Evolutionary conservation across 2,329 filamentous ascomycete species (phyloP).

Genomic region (Aciculosporium take): DNA sequence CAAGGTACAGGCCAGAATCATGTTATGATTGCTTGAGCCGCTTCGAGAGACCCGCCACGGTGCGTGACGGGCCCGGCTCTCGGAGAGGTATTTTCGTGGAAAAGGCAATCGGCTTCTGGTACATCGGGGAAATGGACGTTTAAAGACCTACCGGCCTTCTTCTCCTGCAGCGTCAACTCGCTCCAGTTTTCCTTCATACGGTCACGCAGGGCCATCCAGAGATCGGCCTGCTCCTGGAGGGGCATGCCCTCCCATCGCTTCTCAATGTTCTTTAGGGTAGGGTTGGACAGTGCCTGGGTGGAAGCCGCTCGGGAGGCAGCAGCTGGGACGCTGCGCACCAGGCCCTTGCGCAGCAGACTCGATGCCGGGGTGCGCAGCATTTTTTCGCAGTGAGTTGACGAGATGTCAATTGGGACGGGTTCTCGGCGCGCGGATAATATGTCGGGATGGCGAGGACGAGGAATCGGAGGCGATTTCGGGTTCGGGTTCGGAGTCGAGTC

Average conservation of each 20-base stretch:
- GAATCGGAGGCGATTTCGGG: slow-evolving; percentile 11
- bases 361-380: slow-evolving; percentile 43
- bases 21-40: background rate
- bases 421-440: slow-evolving; percentile 7
- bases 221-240: slow-evolving; percentile 94
- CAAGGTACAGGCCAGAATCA: background rate
- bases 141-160: slow-evolving; percentile 78
- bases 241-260: slow-evolving; percentile 98
- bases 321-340: slow-evolving; percentile 28
- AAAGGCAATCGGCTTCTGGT: slow-evolving; percentile 1
- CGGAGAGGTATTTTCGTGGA: slow-evolving; percentile 21
- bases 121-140: slow-evolving; percentile 6
- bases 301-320: slow-evolving; percentile 42
- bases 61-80: slow-evolving; percentile 12
- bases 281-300: slow-evolving; percentile 92
- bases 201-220: slow-evolving; percentile 97
- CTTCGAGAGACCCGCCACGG: slow-evolving; percentile 6
- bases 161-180: slow-evolving; percentile 89
- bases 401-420: slow-evolving; percentile 21
- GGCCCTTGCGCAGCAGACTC: slow-evolving; percentile 36
- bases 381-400: slow-evolving; percentile 15
- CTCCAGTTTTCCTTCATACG: slow-evolving; percentile 98
- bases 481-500: slow-evolving; percentile 16
- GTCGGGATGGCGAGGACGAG: slow-evolving; percentile 11
- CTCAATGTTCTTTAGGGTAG: slow-evolving; percentile 94